Base-by-base conservation (phyloP, 2,329 filamentous ascomycete genomes). In the Dactylellina sp. region DNA sequence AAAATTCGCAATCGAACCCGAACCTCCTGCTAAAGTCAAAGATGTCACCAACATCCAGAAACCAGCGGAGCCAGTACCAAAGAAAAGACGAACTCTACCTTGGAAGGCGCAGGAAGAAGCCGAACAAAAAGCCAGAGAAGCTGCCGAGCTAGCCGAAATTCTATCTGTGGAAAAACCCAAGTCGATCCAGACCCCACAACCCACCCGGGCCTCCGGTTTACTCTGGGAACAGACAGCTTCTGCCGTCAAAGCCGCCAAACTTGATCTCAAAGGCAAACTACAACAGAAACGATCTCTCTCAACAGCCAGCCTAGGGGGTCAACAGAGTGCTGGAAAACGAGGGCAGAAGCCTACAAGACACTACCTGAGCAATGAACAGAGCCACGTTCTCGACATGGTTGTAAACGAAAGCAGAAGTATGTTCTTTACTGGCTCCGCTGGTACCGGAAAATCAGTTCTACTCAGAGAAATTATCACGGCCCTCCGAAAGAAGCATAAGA, bases 371-470 rank as follows among this genome's bases (percentile, higher is more conserved):
- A 25, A 24, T 4, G 95, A 99, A 80, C 95, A 99, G 81, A 86
- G 88, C 71, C 88, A 91, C 70, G 92, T 99, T 9, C 84, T 96
- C 66, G 88, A 92, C 49, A 84, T 97, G 18, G 94, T 99, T 7
- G 86, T 92, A 6, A 87, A 95, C 20, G 84, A 91, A 76, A 87
- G 87, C 71, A 90, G 93, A 80, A 98, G 94, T 78, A 93, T 97
- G 1, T 99, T 99, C 83, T 99, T 99, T 81, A 99, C 95, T 0
- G 95, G 95, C 78, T 96, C 95, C 71, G 95, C 95, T 68, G 84
- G 88, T 84, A 97, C 95, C 2, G 95, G 95, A 81, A 99, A 99
- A 84, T 99, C 95, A 0, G 94, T 99, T 2, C 83, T 99, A 66
- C 92, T 99, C 86, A 88, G 93, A 76, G 89, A 96, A 76, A 97